Base-by-base conservation (phyloP, 164 flowering plant species). In the Piper betle region DNA sequence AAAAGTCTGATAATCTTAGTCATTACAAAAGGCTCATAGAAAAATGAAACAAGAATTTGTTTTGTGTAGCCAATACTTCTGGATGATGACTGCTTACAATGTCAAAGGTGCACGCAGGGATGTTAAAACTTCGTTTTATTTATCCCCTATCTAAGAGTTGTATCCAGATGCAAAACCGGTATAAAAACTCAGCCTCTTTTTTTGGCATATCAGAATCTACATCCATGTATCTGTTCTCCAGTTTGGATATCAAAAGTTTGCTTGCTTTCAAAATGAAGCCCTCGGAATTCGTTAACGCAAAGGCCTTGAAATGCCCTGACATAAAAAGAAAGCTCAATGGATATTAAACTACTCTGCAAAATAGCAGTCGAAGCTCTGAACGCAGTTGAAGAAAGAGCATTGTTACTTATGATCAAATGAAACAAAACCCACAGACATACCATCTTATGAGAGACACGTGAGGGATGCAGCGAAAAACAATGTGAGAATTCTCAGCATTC, bases 261-360 rank as follows among this genome's bases (percentile, higher is more conserved):
- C 63, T 84, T 83, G 71, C 84, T 88, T 70, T 93, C 94, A 75
- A 93, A 93, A 64, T 80, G 64, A 67, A 93, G 96, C 57, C 84
- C 89, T 4, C 74, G 79, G 71, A 93, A 90, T 56, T 93, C 99
- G 69, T 90, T 93, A 77, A 93, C 81, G 78, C 94, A 90, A 62
- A 93, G 89, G 56, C 99, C 97, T 73, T 93, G 87, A 79, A 90
- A 93, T 12, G 97, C 99, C 97, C 99, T 93, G 82, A 52, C 56
- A 61, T 48, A 37, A 48, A 40, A 33, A 40, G 33, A 12, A 60
- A 7, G 55, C 25, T 55, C 19, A 8, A 55, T 16, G 2, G 10
- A 18, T 43, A 43, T 43, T 15, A 43, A 3, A 43, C 12, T 43
- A 43, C 10, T 43, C 5, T 8, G 8, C 9, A 4, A 41, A 15